A percentile compares a stretch with the other conserved stretches of the same genome.
These are phyloP conservation scores for Alnus glutinosa DNA, from an alignment of 306 rosid genomes.

Conservation along the genomic window DNA sequence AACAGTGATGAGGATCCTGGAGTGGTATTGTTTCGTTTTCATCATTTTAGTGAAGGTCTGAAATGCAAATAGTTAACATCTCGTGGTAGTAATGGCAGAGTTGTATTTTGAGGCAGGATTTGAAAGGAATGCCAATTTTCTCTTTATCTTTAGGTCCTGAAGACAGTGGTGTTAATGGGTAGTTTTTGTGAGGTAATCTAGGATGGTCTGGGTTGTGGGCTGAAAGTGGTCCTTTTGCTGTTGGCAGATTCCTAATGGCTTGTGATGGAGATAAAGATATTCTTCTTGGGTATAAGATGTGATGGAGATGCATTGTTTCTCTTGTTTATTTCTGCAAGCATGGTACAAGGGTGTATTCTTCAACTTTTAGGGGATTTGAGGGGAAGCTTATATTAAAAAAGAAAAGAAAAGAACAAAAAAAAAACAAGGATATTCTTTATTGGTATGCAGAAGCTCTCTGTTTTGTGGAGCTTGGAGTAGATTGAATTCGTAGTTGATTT, in stretches of 20 bases:
- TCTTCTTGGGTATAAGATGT: neutral
- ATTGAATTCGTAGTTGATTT: neutral
- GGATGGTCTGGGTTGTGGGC: neutral
- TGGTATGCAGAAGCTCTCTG: neutral
- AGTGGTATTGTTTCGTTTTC: neutral
- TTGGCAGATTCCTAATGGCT: neutral
- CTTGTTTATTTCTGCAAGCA: neutral
- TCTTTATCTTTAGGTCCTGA: neutral
- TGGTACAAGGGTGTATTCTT: neutral
- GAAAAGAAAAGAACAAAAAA: neutral
- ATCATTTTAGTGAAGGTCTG: neutral
- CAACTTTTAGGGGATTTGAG: neutral
- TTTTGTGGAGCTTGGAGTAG: neutral
- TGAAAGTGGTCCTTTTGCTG: neutral
- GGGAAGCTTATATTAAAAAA: neutral
- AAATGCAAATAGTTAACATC: neutral
- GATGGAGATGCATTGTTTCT: neutral
- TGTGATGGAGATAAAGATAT: too few relatives aligned
- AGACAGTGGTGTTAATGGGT: neutral
- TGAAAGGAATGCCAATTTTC: neutral
- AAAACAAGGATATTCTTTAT: neutral
- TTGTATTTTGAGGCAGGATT: neutral
- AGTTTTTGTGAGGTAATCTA: neutral
- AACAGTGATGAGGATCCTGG: neutral
- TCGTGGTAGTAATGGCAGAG: neutral